Evolutionary conservation across 1,284 basidiomycete genomes (phyloP).

Genomic region (Ustilago loliicola): DNA sequence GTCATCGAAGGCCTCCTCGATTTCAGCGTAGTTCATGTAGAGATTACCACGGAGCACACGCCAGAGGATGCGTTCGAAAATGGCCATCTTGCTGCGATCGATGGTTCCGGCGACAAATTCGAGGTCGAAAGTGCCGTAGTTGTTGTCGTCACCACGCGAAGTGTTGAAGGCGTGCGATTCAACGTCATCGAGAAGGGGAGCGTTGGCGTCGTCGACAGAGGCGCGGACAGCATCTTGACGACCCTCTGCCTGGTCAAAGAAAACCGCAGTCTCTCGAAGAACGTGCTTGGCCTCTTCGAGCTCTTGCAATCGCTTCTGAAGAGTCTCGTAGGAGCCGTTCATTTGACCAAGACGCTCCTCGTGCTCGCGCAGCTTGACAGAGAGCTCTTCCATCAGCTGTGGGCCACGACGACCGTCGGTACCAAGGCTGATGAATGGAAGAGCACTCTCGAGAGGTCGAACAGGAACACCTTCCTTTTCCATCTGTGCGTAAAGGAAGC

Average conservation of each 20-base stretch:
- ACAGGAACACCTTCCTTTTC: constrained; percentile 84
- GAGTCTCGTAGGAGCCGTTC: constrained; percentile 91
- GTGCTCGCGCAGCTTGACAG: constrained; percentile 87
- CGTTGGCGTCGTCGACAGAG: constrained; percentile 86
- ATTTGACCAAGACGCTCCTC: constrained; percentile 88
- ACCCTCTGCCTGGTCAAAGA: constrained; percentile 91
- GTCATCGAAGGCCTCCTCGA: constrained; percentile 91
- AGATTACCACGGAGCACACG: constrained; percentile 96
- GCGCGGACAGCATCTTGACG: constrained; percentile 83
- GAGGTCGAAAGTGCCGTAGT: constrained; percentile 79
- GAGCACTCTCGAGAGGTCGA: constrained; percentile 71
- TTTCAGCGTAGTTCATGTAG: constrained; percentile 98
- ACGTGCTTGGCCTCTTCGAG: constrained; percentile 91
- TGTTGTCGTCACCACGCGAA: constrained; percentile 73
- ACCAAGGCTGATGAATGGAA: constrained; percentile 63
- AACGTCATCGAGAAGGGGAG: constrained; percentile 88
- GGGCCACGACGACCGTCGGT: constrained; percentile 78
- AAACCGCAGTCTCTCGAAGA: constrained; percentile 92
- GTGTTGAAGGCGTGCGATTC: constrained; percentile 74
- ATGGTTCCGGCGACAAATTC: constrained; percentile 94
- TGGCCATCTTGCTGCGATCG: constrained; percentile 89
- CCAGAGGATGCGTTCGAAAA: constrained; percentile 98
- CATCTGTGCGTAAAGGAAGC: constrained; percentile 90
- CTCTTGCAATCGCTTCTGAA: constrained; percentile 88
- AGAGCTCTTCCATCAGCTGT: constrained; percentile 93